These are phyloP conservation scores for Chamaecyparis obtusa DNA, from an alignment of 75 land plant genomes.

Conservation along the genomic window DNA sequence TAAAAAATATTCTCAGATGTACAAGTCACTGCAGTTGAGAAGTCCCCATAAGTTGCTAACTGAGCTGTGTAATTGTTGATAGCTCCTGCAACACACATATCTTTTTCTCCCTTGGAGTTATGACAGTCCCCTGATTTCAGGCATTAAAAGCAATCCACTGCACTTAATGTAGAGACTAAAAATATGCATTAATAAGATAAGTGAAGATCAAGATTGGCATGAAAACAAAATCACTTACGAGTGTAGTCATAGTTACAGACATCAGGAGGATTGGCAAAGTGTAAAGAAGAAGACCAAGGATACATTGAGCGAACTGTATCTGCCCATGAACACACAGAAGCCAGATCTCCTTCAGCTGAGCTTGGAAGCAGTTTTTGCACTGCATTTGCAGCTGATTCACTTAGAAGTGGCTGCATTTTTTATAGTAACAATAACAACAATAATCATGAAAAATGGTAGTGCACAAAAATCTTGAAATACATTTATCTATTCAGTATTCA, in stretches of 20 bases:
- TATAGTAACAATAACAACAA: no score
- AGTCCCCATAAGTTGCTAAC: slow-evolving; percentile 21
- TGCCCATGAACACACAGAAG: slow-evolving; percentile 56
- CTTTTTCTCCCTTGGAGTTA: slow-evolving; percentile 27
- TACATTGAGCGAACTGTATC: slow-evolving; percentile 35
- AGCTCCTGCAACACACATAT: slow-evolving; percentile 26
- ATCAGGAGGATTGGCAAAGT: slow-evolving; percentile 49
- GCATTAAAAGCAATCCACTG: neutral
- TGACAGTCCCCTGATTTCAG: slow-evolving; percentile 50
- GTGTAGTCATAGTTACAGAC: slow-evolving; percentile 31
- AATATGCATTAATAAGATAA: neutral
- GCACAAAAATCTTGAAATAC: neutral
- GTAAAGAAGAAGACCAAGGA: slow-evolving; percentile 40
- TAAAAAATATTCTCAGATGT: neutral
- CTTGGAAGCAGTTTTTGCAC: slow-evolving; percentile 41
- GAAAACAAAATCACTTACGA: slow-evolving; percentile 21
- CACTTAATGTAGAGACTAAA: no score
- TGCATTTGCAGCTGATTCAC: slow-evolving; percentile 24
- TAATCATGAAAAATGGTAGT: neutral
- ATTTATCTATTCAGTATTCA: neutral
- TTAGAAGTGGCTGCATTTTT: slow-evolving; percentile 28
- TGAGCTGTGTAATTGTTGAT: slow-evolving; percentile 54
- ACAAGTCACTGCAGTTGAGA: slow-evolving; percentile 8
- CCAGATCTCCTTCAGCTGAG: slow-evolving; percentile 35
- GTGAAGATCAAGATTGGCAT: neutral